Base-by-base conservation (phyloP, 2,329 filamentous ascomycete genomes). In the Aspergillus nomiae region DNA sequence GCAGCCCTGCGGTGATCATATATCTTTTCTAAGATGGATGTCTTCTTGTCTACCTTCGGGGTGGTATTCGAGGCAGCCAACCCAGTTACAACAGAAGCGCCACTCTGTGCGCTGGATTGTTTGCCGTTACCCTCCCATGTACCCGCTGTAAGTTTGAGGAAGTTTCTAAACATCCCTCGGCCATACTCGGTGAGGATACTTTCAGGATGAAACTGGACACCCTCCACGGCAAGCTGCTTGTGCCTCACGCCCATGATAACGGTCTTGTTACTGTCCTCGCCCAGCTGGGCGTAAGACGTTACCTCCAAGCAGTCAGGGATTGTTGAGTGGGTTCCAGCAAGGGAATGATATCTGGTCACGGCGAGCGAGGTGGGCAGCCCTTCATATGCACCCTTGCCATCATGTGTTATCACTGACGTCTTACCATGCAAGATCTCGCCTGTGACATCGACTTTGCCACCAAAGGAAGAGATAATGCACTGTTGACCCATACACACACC, bases 401-500 rank as follows among this genome's bases (percentile, higher is more conserved):
- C 95, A 78, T 99, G 95, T 46, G 88, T 87, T 73, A 99, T 83
- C 57, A 91, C 90, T 2, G 94, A 98, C 8, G 95, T 99, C 83
- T 99, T 99, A 71, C 95, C 95, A 74, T 99, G 95, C 60, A 99
- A 83, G 73, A 97, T 97, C 81, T 99, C 95, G 30, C 95, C 95
- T 11, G 95, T 96, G 63, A 92, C 94, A 75, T 90, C 90, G 56
- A 99, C 95, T 57, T 91, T 89, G 64, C 95, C 95, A 55, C 95
- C 95, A 73, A 96, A 98, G 36, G 92, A 89, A 60, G 95, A 91
- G 75, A 96, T 94, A 68, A 99, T 98, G 79, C 95, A 99, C 83
- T 99, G 95, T 89, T 97, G 90, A 70, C 95, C 95, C 94, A 99
- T 98, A 76, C 95, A 99, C 34, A 99, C 95, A n/a, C 95, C 95